These are phyloP conservation scores for Epichloe aotearoae DNA, from an alignment of 2,329 filamentous ascomycete genomes.

Conservation along the genomic window DNA sequence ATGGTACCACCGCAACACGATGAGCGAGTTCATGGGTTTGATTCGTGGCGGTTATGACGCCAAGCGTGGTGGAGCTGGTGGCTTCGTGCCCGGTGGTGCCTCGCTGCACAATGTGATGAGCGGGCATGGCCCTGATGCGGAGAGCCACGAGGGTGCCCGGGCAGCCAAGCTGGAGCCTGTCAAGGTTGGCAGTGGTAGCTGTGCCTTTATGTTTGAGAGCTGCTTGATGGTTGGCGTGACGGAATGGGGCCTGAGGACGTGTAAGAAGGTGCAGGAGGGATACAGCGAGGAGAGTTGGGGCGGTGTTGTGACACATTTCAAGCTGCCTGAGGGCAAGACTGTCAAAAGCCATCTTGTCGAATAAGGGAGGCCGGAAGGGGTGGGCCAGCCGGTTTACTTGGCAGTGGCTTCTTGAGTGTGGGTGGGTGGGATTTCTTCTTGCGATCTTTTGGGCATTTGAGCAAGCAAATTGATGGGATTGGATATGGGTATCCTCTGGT, in stretches of 20 bases:
- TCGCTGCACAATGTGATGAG: conserved; percentile 60
- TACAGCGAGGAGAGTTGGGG: conserved; percentile 66
- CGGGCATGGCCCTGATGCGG: conserved; percentile 49
- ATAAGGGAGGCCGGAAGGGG: background rate
- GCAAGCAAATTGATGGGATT: too few relatives aligned
- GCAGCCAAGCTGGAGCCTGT: conserved; percentile 38
- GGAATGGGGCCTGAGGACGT: conserved; percentile 53
- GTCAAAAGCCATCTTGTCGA: conserved; percentile 13
- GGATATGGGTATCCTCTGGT: too few relatives aligned
- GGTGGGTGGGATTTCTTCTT: too few relatives aligned
- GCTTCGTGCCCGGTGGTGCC: conserved; percentile 45
- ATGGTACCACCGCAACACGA: conserved; percentile 60
- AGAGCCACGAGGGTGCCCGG: conserved; percentile 41
- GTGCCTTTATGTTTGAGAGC: conserved; percentile 60
- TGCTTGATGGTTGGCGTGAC: conserved; percentile 59
- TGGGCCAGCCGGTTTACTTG: too few relatives aligned
- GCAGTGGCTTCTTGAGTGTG: too few relatives aligned
- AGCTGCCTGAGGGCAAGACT: conserved; percentile 23
- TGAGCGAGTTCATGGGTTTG: conserved; percentile 53
- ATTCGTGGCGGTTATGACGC: conserved; percentile 47
- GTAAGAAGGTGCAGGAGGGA: conserved; percentile 35
- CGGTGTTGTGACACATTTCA: conserved; percentile 50
- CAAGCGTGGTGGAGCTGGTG: conserved; percentile 37
- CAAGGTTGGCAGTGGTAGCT: conserved; percentile 47
- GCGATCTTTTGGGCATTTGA: too few relatives aligned